Evolutionary conservation across 768 basidiomycete species (phyloP).

Genomic region (Tylopilus rubrobrunneus): DNA sequence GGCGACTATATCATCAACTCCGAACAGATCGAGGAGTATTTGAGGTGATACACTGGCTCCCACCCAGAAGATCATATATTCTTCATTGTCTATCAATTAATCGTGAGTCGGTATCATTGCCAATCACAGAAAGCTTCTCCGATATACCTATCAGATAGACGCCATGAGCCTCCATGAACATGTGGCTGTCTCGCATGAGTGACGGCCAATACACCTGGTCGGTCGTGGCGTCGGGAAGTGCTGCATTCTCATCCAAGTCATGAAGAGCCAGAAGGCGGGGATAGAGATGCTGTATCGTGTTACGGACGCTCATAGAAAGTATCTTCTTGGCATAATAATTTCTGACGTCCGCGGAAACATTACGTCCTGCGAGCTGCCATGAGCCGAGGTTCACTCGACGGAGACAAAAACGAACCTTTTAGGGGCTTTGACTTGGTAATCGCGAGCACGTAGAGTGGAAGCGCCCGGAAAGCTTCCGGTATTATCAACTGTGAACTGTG

Average conservation of each 20-base stretch:
- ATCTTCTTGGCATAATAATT: constrained; percentile 80
- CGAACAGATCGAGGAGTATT: constrained; percentile 79
- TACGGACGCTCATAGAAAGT: constrained; percentile 63
- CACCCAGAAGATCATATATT: constrained; percentile 85
- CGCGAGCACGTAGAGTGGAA: constrained; percentile 78
- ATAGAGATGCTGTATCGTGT: constrained; percentile 77
- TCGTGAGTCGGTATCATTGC: constrained; percentile 11
- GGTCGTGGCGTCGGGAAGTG: constrained; percentile 57
- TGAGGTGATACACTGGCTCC: constrained; percentile 80
- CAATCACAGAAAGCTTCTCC: constrained; percentile 9
- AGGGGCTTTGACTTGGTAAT: constrained; percentile 87
- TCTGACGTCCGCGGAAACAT: constrained; percentile 91
- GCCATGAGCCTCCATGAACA: constrained; percentile 86
- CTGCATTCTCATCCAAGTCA: constrained; percentile 67
- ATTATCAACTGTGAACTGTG: constrained; percentile 68
- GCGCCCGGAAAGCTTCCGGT: constrained; percentile 85
- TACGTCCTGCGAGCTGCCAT: constrained; percentile 51
- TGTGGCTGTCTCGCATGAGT: constrained; percentile 77
- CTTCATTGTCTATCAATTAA: constrained; percentile 71
- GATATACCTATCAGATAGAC: constrained; percentile 86
- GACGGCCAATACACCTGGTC: constrained; percentile 66
- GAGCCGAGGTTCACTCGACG: constrained; percentile 2
- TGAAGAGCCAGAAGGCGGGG: constrained; percentile 87
- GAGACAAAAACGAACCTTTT: constrained; percentile 60
- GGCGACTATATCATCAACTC: constrained; percentile 69